Evolutionary conservation across 139 green algal genomes (phyloP).

Genomic region (Closterium sp.): DNA sequence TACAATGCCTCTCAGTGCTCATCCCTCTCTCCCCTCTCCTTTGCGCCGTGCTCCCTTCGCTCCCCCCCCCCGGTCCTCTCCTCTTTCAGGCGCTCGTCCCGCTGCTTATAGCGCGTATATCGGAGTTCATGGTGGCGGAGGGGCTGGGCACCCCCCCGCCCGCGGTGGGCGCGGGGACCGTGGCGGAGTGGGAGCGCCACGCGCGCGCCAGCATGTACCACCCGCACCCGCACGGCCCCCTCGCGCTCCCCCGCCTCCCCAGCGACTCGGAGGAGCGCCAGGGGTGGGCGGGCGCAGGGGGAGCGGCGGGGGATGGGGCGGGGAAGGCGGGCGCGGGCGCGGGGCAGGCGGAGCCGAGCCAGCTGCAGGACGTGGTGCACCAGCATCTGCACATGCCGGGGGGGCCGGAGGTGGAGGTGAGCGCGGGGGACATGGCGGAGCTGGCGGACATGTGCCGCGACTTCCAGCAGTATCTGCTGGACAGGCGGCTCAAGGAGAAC

Average conservation of each 20-base stretch:
- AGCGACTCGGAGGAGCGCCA: neutral
- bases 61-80: neutral
- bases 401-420: neutral
- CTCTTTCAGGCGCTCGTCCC: neutral
- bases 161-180: neutral
- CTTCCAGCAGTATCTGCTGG: neutral
- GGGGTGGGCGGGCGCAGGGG: neutral
- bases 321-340: too few relatives aligned
- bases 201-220: neutral
- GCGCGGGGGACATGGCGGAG: neutral
- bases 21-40: too few relatives aligned
- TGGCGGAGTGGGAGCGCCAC: neutral
- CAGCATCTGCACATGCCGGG: neutral
- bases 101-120: neutral
- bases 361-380: neutral
- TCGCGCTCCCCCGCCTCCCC: neutral
- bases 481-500: neutral
- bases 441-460: neutral
- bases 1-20: neutral
- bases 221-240: neutral
- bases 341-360: neutral
- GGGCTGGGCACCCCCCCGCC: neutral
- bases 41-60: neutral
- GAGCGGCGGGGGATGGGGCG: too few relatives aligned
- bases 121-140: neutral